Percentiles rank a stretch among this genome's conserved stretches.
These are phyloP conservation scores for Leishmania lainsoni DNA, from an alignment of 208 protist species.

Conservation along the genomic window DNA sequence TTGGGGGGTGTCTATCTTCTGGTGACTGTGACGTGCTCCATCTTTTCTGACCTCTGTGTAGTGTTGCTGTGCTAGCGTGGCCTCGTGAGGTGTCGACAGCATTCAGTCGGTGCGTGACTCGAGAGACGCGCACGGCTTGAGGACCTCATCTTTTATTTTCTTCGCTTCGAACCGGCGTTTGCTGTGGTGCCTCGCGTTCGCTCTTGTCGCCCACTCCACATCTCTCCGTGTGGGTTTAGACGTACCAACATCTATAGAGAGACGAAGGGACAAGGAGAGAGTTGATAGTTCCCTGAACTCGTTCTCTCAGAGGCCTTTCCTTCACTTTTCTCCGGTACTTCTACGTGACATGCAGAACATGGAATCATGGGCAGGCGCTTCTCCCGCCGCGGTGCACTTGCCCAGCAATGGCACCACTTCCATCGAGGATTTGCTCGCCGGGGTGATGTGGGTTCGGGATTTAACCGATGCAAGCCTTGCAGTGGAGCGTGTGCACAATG, in stretches of 20 bases:
- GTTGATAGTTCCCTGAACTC: neutral
- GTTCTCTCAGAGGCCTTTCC: neutral
- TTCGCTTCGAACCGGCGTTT: neutral
- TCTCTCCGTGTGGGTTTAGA: neutral
- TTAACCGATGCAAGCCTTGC: slow-evolving; percentile 70
- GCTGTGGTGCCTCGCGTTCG: neutral
- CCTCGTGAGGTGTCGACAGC: neutral
- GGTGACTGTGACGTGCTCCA: neutral
- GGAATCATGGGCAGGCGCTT: slow-evolving; percentile 3
- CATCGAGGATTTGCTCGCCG: slow-evolving; percentile 67
- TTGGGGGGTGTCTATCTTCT: neutral
- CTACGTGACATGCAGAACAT: neutral
- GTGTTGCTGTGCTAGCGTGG: neutral
- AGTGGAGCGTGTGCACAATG: slow-evolving; percentile 65
- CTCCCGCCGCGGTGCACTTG: neutral
- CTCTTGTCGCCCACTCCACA: neutral
- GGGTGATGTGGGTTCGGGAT: slow-evolving; percentile 58
- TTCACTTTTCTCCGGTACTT: neutral
- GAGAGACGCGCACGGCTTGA: neutral
- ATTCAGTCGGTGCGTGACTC: neutral
- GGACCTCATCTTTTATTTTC: neutral
- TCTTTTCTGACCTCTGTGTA: neutral
- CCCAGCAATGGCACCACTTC: slow-evolving; percentile 6
- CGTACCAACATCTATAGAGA: neutral
- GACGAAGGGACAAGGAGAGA: neutral